Conservation (phyloP, 371 early-diverging fungal species). For the Mycotypha africana region DNA sequence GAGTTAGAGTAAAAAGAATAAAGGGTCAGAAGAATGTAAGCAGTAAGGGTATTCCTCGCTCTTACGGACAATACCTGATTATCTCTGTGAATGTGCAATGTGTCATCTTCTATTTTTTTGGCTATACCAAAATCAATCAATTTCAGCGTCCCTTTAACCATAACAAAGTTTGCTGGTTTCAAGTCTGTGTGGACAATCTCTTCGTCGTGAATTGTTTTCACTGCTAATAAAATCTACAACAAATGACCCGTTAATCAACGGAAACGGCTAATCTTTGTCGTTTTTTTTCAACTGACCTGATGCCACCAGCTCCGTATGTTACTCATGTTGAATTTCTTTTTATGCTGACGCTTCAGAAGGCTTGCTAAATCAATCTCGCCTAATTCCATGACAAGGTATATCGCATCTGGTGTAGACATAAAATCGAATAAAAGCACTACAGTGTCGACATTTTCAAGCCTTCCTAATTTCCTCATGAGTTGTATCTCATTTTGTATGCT, state of each 20-base stretch:
- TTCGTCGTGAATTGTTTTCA: constrained; percentile 79
- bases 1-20: no score
- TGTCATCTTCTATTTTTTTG: constrained; percentile 89
- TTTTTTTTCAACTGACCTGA: constrained; percentile 45
- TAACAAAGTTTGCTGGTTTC: constrained; percentile 94
- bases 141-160: constrained; percentile 81
- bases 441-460: constrained; percentile 52
- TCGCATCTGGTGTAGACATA: constrained; percentile 52
- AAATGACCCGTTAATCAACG: background rate
- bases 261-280: background rate
- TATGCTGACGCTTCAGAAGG: constrained; percentile 53
- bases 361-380: constrained; percentile 91
- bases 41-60: background rate
- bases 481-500: constrained; percentile 74
- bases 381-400: constrained; percentile 70
- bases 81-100: constrained; percentile 91
- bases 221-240: constrained; percentile 88
- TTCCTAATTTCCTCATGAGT: constrained; percentile 76
- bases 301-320: constrained; percentile 82
- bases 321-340: constrained; percentile 56
- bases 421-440: constrained; percentile 81
- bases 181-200: constrained; percentile 94
- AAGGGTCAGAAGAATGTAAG: no score
- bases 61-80: constrained; percentile 61
- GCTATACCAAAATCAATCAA: constrained; percentile 99